Percentiles rank a stretch among this genome's conserved stretches.
Evolutionary conservation across 345 rosid genomes (phyloP).

Genomic region (Jatropha curcas): DNA sequence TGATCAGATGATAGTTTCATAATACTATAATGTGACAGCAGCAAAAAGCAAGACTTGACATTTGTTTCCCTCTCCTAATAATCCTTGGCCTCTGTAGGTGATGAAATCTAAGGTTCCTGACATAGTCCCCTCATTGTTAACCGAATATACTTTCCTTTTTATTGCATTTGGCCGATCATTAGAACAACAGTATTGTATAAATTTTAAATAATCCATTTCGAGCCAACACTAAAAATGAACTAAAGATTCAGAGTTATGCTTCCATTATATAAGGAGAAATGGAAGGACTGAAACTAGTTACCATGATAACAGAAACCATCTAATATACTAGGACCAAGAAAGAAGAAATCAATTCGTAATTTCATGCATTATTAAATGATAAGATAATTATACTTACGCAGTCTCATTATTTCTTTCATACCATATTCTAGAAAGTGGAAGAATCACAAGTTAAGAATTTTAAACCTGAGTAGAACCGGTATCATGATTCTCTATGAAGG

Average conservation of each 20-base stretch:
- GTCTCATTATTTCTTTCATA: background rate
- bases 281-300: background rate
- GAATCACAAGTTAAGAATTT: constrained; percentile 12
- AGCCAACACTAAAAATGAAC: background rate
- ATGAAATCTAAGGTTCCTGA: background rate
- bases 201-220: background rate
- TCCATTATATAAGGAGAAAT: background rate
- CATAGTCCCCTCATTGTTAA: background rate
- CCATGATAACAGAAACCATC: background rate
- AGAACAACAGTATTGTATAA: too few species aligned
- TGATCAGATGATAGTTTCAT: background rate
- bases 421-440: background rate
- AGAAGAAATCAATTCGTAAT: background rate
- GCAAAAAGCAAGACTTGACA: background rate
- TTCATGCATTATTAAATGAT: background rate
- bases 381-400: background rate
- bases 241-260: background rate
- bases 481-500: constrained; percentile 95
- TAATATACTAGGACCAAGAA: background rate
- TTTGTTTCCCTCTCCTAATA: background rate
- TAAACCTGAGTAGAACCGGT: constrained; percentile 97
- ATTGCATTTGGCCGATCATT: too few species aligned
- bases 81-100: background rate
- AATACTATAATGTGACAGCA: background rate
- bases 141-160: background rate